Percentiles rank a stretch among this genome's conserved stretches.
phyloP scores from a whole-genome alignment of 1,284 basidiomycete genomes.

The Cerrena zonata region DNA sequence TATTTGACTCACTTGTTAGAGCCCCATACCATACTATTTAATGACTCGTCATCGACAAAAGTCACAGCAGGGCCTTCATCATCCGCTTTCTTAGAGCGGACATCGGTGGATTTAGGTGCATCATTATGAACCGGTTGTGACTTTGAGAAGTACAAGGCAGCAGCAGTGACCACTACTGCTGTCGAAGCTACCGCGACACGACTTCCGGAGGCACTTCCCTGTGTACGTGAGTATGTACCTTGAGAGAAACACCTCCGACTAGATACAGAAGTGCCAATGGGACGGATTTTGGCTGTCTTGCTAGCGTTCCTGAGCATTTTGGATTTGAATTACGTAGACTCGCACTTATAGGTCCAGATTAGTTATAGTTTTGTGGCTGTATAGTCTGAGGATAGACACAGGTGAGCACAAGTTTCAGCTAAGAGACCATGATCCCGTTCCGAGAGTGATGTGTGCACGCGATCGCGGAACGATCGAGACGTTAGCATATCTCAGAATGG shows the following conservation, averaged over 20 bases:
- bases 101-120: background rate
- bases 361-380: too few species aligned
- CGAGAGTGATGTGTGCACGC: too few species aligned
- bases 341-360: too few species aligned
- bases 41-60: background rate
- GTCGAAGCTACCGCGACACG: background rate
- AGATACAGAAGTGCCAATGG: background rate
- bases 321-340: too few species aligned
- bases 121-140: background rate
- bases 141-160: background rate
- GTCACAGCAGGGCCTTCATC: background rate
- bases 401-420: too few species aligned
- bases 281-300: background rate
- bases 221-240: background rate
- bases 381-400: too few species aligned
- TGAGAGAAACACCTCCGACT: background rate
- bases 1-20: conserved; percentile 43
- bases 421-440: too few species aligned
- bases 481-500: too few species aligned
- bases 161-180: background rate
- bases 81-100: background rate
- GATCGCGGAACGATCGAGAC: too few species aligned
- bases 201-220: background rate
- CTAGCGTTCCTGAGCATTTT: background rate
- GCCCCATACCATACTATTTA: conserved; percentile 46